Evolutionary conservation across 257 asterid genomes (phyloP).

Genomic region (Lithospermum erythrorhizon): DNA sequence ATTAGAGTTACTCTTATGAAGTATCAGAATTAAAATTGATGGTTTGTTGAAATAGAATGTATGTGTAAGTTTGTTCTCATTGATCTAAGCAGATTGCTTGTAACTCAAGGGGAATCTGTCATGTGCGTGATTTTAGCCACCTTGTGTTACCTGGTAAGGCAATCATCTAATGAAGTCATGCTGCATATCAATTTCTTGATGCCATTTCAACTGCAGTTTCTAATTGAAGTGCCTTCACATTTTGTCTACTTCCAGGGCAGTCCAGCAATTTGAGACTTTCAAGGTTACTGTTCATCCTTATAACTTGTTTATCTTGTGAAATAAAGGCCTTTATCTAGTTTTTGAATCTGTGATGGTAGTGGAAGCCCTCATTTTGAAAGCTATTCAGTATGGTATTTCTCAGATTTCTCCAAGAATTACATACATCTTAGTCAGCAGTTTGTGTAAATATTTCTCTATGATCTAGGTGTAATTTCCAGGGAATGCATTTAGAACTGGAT

Average conservation of each 20-base stretch:
- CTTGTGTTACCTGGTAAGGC: conserved; percentile 41
- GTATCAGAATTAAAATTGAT: not conserved
- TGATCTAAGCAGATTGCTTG: conserved; percentile 32
- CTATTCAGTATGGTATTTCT: not conserved
- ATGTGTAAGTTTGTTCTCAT: not conserved
- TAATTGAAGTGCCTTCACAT: not conserved
- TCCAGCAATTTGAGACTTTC: conserved; percentile 22
- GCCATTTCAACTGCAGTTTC: conserved; percentile 2
- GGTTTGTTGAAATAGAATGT: not conserved
- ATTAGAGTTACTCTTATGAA: no score
- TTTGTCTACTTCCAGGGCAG: conserved; percentile 27
- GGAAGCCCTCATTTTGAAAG: not conserved
- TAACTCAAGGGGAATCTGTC: conserved; percentile 24
- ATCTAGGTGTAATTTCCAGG: not conserved
- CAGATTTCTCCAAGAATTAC: not conserved
- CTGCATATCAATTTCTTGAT: not conserved
- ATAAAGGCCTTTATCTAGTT: not conserved
- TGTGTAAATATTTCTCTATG: not conserved
- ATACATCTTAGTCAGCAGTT: not conserved
- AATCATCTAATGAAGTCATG: not conserved
- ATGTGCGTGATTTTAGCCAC: conserved; percentile 34
- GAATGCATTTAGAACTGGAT: not conserved
- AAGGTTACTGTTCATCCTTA: conserved; percentile 37
- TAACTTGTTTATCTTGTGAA: not conserved
- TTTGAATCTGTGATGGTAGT: not conserved